A percentile compares a stretch with the other conserved stretches of the same genome.
Conservation (phyloP, 116 monocot species). For the Trichopus zeylanicus region DNA sequence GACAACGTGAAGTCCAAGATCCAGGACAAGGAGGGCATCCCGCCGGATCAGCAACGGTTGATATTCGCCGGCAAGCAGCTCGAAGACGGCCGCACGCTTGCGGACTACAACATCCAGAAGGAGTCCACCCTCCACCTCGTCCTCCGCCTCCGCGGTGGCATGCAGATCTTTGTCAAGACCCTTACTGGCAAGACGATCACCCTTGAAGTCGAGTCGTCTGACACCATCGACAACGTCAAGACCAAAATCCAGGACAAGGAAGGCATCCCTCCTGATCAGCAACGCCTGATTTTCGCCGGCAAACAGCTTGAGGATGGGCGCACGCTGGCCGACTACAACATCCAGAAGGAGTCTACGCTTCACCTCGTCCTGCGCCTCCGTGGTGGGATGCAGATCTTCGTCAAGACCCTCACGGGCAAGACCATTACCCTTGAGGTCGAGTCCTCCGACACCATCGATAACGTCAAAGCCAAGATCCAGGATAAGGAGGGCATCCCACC, state of each 20-base stretch:
- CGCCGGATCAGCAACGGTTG: conserved; percentile 82
- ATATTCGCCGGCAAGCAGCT: conserved; percentile 92
- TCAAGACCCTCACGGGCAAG: conserved; percentile 46
- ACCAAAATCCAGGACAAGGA: conserved; percentile 44
- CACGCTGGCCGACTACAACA: conserved; percentile 37
- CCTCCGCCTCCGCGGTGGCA: no score
- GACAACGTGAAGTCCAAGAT: conserved; percentile 83
- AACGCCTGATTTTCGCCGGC: conserved; percentile 36
- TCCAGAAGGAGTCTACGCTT: conserved; percentile 36
- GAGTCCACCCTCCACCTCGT: conserved; percentile 77
- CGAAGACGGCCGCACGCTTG: conserved; percentile 82
- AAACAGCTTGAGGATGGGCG: conserved; percentile 44
- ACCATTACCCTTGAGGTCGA: conserved; percentile 41
- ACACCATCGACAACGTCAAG: conserved; percentile 31
- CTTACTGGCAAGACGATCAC: conserved; percentile 42
- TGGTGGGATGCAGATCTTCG: conserved; percentile 49
- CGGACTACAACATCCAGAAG: conserved; percentile 77
- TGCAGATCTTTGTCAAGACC: conserved; percentile 41
- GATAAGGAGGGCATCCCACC: conserved; percentile 41
- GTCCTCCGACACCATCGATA: conserved; percentile 28
- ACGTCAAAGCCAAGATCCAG: conserved; percentile 34
- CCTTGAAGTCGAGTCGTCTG: conserved; percentile 29
- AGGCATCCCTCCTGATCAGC: conserved; percentile 33
- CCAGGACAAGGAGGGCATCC: conserved; percentile 90
- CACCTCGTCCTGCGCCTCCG: conserved; percentile 41